Percentiles rank a stretch among this genome's conserved stretches.
These are phyloP conservation scores for Neurospora discreta DNA, from an alignment of 495 filamentous ascomycete species.

Conservation along the genomic window DNA sequence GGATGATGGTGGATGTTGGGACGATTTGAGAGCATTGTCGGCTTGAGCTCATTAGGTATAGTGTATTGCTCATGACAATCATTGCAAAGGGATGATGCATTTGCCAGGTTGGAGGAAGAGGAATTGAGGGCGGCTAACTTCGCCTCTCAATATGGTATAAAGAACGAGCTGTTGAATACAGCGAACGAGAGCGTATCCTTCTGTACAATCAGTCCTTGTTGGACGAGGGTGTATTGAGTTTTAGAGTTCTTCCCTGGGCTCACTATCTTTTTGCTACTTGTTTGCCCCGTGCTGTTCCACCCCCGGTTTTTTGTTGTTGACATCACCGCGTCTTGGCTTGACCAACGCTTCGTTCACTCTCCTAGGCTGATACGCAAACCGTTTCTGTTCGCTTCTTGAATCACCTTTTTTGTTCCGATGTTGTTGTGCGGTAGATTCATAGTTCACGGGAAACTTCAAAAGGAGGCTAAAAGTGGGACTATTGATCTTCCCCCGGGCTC, in stretches of 20 bases:
- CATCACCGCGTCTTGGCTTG: background rate
- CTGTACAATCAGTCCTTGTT: background rate
- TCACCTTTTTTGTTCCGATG: background rate
- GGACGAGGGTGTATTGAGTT: background rate
- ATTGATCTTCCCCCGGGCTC: constrained; percentile 3
- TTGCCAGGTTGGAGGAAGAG: background rate
- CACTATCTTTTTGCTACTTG: background rate
- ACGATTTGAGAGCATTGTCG: background rate
- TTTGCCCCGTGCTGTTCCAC: background rate
- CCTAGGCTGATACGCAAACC: background rate
- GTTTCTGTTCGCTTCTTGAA: background rate
- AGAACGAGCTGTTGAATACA: background rate
- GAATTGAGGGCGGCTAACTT: background rate
- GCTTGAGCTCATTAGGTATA: background rate
- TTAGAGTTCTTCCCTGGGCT: background rate
- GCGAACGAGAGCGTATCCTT: background rate
- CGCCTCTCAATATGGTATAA: background rate
- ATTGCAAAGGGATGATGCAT: background rate
- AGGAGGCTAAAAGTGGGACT: background rate
- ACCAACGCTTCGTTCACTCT: background rate
- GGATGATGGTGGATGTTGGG: background rate
- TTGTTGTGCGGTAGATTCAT: background rate
- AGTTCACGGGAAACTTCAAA: background rate
- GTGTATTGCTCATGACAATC: background rate
- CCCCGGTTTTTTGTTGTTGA: background rate